Conservation (phyloP, 169 alveolate species). For the Eimeria praecox region DNA sequence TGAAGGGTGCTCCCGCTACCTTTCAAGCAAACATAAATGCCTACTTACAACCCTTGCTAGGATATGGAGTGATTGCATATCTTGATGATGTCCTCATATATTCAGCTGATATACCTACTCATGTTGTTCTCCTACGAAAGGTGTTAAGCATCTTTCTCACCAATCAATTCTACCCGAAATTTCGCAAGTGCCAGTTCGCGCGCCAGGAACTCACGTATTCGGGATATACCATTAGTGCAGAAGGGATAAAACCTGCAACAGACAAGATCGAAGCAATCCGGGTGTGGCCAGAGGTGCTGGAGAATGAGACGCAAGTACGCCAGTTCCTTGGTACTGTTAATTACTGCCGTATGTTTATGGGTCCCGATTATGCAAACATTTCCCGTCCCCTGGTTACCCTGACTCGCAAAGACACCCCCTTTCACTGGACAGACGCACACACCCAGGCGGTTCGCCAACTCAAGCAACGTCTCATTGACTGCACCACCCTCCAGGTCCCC, state of each 20-base stretch:
- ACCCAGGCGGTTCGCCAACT: neutral
- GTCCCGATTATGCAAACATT: neutral
- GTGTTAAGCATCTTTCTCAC: too few relatives aligned
- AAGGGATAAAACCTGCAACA: neutral
- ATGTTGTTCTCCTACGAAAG: too few relatives aligned
- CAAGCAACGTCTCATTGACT: neutral
- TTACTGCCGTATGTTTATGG: slow-evolving; percentile 7
- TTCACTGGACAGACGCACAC: neutral
- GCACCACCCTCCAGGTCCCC: slow-evolving; percentile 20
- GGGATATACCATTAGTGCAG: neutral
- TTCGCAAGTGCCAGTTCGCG: neutral
- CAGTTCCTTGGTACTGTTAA: slow-evolving; percentile 1
- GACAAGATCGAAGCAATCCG: slow-evolving; percentile 9
- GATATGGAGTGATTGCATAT: too few relatives aligned
- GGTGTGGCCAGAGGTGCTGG: slow-evolving; percentile 5
- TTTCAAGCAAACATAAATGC: too few relatives aligned
- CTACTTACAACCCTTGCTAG: too few relatives aligned
- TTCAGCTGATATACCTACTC: too few relatives aligned
- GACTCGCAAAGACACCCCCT: neutral
- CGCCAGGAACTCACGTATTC: neutral
- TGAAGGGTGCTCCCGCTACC: too few relatives aligned
- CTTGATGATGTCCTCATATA: too few relatives aligned
- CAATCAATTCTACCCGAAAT: neutral
- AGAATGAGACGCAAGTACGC: slow-evolving; percentile 33
- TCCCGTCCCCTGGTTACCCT: neutral